These are phyloP conservation scores for Paracorniculantispora psalliotae DNA, from an alignment of 2,329 filamentous ascomycete species.

Conservation along the genomic window DNA sequence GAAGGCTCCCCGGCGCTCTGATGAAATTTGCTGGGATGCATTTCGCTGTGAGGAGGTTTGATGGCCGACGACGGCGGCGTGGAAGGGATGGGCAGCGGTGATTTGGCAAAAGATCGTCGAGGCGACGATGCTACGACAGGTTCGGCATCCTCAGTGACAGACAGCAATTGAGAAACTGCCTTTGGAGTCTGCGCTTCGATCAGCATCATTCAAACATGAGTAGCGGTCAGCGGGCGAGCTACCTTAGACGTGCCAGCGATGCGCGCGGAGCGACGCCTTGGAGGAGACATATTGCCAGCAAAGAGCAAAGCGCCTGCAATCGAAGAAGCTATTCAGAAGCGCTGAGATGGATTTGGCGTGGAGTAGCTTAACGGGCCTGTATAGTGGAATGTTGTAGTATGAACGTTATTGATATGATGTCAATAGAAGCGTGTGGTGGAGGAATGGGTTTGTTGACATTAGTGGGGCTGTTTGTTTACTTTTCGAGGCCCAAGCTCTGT, in stretches of 20 bases:
- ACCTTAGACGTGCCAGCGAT: constrained; percentile 37
- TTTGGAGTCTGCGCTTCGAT: constrained; percentile 22
- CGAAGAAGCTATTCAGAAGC: neutral
- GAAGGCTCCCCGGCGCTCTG: constrained; percentile 71
- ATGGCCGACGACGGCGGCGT: constrained; percentile 64
- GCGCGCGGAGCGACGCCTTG: constrained; percentile 41
- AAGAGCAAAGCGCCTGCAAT: constrained; percentile 16
- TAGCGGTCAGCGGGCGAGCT: constrained; percentile 18
- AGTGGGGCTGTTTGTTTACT: constrained; percentile 24
- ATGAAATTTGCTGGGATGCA: constrained; percentile 85
- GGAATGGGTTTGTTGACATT: constrained; percentile 19
- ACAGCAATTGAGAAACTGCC: constrained; percentile 31
- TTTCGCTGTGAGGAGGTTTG: constrained; percentile 71
- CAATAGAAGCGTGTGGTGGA: constrained; percentile 14
- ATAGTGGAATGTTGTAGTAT: constrained; percentile 14
- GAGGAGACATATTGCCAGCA: constrained; percentile 33
- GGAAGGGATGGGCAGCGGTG: constrained; percentile 21
- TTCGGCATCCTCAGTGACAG: constrained; percentile 42
- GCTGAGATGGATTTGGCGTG: constrained; percentile 6
- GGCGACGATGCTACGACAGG: neutral
- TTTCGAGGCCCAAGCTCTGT: constrained; percentile 17
- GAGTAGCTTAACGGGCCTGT: constrained; percentile 8
- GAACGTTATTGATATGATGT: constrained; percentile 20
- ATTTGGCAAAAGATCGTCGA: neutral
- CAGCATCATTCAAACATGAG: neutral